Evolutionary conservation across 495 filamentous ascomycete genomes (phyloP).

Genomic region (Neurospora hispaniola): DNA sequence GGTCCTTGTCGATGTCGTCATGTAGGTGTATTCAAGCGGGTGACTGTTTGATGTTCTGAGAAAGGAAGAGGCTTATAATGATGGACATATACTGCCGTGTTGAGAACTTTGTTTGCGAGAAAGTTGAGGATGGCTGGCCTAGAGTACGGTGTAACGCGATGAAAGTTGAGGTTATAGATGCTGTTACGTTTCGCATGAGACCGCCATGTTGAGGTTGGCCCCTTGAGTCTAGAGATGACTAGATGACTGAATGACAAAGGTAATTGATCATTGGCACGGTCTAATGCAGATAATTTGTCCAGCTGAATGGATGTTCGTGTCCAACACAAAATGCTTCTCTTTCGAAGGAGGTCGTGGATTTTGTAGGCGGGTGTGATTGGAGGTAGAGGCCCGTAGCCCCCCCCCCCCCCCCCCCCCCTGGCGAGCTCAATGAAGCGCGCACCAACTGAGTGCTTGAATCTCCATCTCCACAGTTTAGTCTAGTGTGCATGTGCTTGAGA

Average conservation of each 20-base stretch:
- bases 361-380: neutral
- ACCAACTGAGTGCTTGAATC: neutral
- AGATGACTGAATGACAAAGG: neutral
- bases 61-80: neutral
- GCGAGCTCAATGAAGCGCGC: neutral
- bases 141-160: neutral
- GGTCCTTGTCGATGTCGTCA: neutral
- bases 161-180: neutral
- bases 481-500: neutral
- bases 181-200: neutral
- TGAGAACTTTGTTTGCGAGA: neutral
- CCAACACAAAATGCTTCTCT: neutral
- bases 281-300: neutral
- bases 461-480: neutral
- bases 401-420: too few species aligned
- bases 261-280: neutral
- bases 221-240: neutral
- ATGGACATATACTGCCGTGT: neutral
- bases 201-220: neutral
- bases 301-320: neutral
- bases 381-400: neutral
- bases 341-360: neutral
- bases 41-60: neutral
- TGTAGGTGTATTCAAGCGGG: neutral
- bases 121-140: neutral